Conservation (phyloP, 2,329 filamentous ascomycete species). For the Hypoxylon sp. region DNA sequence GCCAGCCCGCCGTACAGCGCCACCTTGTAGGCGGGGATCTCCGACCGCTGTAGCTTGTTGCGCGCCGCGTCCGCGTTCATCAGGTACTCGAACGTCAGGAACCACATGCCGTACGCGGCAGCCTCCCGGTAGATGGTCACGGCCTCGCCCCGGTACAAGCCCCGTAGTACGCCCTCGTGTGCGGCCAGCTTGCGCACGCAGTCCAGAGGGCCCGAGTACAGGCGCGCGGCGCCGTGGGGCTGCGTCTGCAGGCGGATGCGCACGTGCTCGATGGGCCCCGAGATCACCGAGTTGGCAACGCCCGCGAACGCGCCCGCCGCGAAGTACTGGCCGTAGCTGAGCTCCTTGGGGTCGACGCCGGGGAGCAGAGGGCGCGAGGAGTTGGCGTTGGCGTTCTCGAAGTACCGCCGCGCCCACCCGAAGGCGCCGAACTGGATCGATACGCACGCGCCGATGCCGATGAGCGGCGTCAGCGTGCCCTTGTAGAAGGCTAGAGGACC, state of each 20-base stretch:
- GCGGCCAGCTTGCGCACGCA: constrained; percentile 86
- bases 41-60: constrained; percentile 78
- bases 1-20: constrained; percentile 93
- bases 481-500: constrained; percentile 94
- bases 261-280: constrained; percentile 94
- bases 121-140: constrained; percentile 92
- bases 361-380: constrained; percentile 44
- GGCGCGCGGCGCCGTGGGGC: constrained; percentile 81
- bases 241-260: constrained; percentile 96
- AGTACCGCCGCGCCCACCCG: constrained; percentile 86
- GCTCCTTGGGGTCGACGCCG: constrained; percentile 67
- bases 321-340: constrained; percentile 90
- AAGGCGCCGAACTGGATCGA: constrained; percentile 99
- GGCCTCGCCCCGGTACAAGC: constrained; percentile 86
- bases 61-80: constrained; percentile 90
- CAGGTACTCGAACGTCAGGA: constrained; percentile 92
- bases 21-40: constrained; percentile 86
- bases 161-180: constrained; percentile 69
- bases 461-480: constrained; percentile 91
- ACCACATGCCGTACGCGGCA: constrained; percentile 96
- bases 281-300: constrained; percentile 87
- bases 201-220: constrained; percentile 89
- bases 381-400: constrained; percentile 79
- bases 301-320: constrained; percentile 91
- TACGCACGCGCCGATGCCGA: constrained; percentile 96